These are phyloP conservation scores for Talaromyces sp. DNA, from an alignment of 2,329 filamentous ascomycete genomes.

Conservation along the genomic window DNA sequence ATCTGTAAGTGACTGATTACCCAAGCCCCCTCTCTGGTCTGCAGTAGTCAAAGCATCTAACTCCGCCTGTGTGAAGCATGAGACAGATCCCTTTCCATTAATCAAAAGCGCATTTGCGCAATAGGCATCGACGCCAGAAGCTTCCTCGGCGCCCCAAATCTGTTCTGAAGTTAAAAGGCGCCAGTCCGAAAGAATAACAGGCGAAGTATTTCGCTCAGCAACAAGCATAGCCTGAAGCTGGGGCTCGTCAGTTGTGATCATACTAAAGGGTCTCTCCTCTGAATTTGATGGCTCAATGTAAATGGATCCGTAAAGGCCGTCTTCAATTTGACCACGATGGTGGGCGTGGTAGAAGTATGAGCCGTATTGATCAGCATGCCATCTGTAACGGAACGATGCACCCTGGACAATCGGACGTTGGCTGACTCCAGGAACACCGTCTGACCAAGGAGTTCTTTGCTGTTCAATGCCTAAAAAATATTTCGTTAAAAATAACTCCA, in stretches of 20 bases:
- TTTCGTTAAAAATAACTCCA: not conserved
- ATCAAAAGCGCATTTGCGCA: constrained; percentile 65
- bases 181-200: constrained; percentile 61
- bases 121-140: constrained; percentile 44
- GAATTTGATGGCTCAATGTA: constrained; percentile 44
- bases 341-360: constrained; percentile 67
- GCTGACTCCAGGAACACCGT: constrained; percentile 61
- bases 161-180: constrained; percentile 57
- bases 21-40: constrained; percentile 15
- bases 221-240: constrained; percentile 47
- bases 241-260: constrained; percentile 35
- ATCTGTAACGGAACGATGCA: constrained; percentile 55
- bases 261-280: constrained; percentile 29
- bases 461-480: constrained; percentile 39
- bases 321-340: constrained; percentile 58
- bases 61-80: constrained; percentile 24
- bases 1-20: constrained; percentile 29
- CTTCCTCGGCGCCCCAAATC: constrained; percentile 35
- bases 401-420: constrained; percentile 57
- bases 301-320: constrained; percentile 63
- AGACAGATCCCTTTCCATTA: constrained; percentile 57
- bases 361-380: constrained; percentile 60
- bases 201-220: constrained; percentile 53
- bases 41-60: constrained; percentile 38
- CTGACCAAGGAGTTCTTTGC: constrained; percentile 59